A percentile compares a stretch with the other conserved stretches of the same genome.
Conservation (phyloP, 208 protist genomes). For the Wallacemonas rigidus region DNA sequence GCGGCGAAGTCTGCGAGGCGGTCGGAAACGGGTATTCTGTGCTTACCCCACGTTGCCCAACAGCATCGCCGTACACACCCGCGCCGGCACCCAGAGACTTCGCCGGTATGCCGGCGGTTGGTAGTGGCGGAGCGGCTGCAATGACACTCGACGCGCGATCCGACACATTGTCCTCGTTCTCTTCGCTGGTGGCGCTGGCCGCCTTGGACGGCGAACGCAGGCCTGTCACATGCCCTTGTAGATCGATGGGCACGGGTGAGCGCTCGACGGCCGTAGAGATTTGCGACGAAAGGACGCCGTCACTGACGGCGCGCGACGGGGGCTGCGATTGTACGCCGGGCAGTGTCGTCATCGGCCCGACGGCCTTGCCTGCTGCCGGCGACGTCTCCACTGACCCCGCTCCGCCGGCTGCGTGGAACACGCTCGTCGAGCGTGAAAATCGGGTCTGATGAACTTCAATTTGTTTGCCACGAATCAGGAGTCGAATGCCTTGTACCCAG, state of each 20-base stretch:
- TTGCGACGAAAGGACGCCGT: neutral
- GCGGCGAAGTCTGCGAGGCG: neutral
- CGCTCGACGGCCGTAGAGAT: neutral
- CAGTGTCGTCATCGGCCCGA: neutral
- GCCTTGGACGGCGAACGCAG: neutral
- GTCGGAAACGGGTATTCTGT: neutral
- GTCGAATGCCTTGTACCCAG: constrained; percentile 50
- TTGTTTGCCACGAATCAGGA: constrained; percentile 8
- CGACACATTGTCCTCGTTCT: neutral
- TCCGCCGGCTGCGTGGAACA: neutral
- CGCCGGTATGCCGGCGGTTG: too few species aligned
- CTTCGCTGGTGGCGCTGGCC: constrained; percentile 1
- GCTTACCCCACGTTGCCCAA: too few species aligned
- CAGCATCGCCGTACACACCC: too few species aligned
- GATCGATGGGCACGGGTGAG: neutral
- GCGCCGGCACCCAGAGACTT: too few species aligned
- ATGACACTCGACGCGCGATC: too few species aligned
- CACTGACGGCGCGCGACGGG: neutral
- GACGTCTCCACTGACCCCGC: neutral
- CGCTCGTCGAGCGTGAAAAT: constrained; percentile 13
- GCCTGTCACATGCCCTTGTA: neutral
- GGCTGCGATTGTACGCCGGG: neutral
- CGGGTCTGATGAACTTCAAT: neutral
- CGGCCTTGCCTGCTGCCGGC: neutral
- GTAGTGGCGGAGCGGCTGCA: too few species aligned